Base-by-base conservation (phyloP, 176 grass and related monocot species). In the Microstegium vimineum region DNA sequence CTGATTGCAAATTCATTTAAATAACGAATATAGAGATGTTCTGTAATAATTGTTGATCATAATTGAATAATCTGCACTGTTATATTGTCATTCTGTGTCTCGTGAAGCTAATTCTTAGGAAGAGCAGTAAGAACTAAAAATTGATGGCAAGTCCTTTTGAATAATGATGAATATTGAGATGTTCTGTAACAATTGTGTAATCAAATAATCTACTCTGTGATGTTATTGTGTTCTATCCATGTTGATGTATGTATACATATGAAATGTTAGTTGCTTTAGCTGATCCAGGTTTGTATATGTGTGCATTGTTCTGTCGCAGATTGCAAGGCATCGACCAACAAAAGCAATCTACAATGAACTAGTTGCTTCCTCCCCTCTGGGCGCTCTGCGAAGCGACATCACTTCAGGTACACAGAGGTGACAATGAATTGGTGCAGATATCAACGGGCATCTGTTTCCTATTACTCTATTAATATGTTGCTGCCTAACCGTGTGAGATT, bases 321-420 rank as follows among this genome's bases (percentile, higher is more conserved):
- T 86, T 10, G 20, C 67, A 61, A 83, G 37, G 67, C 70, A 79
- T 40, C 74, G 26, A 69, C 35, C 79, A 16, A 37, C 73, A 83
- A 67, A 68, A 73, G 66, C 60, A 32, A 69, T 86, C 37, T 90
- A 78, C 62, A 86, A 79, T 69, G 84, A 83, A 65, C 15, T 86
- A 23, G 33, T 72, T 74, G 61, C 37, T 36, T 79, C 79, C 47
- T 51, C 66, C 9, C 74, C 83, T 79, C 12, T 82, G 45, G 74
- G 68, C 25, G 14, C 36, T 51, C 37, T 79, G 66, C 73, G 79
- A 74, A 71, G 60, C 41, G 79, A 83, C 20, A 30, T 86, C 36
- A 65, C 13, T 41, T 67, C 83, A 74, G 88, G 83, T 90, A 86
- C 66, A 36, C 1, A 35, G 12, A 20, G 37, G 46, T 61, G 47